Conservation (phyloP, 2,329 filamentous ascomycete species). For the Hymenoscyphus infarciens region DNA sequence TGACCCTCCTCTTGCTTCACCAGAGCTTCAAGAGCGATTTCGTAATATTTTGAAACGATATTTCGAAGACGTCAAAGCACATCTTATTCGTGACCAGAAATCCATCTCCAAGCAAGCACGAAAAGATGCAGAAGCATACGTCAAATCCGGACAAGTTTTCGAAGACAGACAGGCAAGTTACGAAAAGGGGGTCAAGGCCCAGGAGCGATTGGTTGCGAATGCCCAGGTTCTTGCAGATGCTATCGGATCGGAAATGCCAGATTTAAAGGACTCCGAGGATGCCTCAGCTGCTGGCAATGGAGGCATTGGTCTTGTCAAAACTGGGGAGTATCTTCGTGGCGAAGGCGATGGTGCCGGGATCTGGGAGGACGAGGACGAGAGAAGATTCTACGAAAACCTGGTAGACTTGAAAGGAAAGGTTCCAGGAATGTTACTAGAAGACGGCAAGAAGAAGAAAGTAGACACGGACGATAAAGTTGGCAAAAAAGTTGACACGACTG, state of each 20-base stretch:
- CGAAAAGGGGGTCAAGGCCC: slow-evolving; percentile 86
- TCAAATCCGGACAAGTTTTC: slow-evolving; percentile 97
- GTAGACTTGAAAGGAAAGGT: slow-evolving; percentile 95
- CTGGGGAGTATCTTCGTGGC: slow-evolving; percentile 86
- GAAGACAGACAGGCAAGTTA: slow-evolving; percentile 95
- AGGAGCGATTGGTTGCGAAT: slow-evolving; percentile 86
- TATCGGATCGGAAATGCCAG: slow-evolving; percentile 88
- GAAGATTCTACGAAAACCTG: slow-evolving; percentile 95
- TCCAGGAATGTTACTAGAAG: slow-evolving; percentile 87
- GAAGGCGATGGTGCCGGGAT: slow-evolving; percentile 90
- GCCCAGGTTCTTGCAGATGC: slow-evolving; percentile 88
- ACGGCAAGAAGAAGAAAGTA: slow-evolving; percentile 87
- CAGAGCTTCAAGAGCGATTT: slow-evolving; percentile 81
- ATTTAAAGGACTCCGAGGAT: slow-evolving; percentile 79
- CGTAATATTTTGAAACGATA: slow-evolving; percentile 81
- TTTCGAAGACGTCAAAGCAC: slow-evolving; percentile 86
- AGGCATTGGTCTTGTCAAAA: slow-evolving; percentile 88
- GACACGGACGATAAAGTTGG: slow-evolving; percentile 79
- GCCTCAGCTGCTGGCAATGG: slow-evolving; percentile 62
- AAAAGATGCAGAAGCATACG: slow-evolving; percentile 95
- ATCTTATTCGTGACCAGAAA: slow-evolving; percentile 89
- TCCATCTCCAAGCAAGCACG: slow-evolving; percentile 80
- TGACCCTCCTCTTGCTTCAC: slow-evolving; percentile 70
- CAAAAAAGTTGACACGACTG: slow-evolving; percentile 63
- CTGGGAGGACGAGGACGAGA: slow-evolving; percentile 98